Percentiles rank a stretch among this genome's conserved stretches.
These are phyloP conservation scores for Beauveria bassiana DNA, from an alignment of 2,329 filamentous ascomycete genomes.

Conservation along the genomic window DNA sequence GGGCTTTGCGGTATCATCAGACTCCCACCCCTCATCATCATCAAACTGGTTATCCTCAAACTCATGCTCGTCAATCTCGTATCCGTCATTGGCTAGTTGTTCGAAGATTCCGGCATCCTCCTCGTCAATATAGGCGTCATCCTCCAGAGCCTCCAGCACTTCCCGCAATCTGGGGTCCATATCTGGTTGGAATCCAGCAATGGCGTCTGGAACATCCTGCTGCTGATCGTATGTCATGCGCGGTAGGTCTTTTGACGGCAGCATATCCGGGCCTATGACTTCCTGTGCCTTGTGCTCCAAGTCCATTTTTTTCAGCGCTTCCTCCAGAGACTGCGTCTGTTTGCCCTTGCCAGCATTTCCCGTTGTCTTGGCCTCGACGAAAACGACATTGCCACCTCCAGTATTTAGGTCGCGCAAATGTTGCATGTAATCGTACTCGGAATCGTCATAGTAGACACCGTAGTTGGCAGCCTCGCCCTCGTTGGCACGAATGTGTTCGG, in stretches of 20 bases:
- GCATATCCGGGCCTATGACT: slow-evolving; percentile 64
- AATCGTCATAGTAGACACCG: slow-evolving; percentile 91
- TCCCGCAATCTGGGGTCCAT: slow-evolving; percentile 94
- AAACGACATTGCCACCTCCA: slow-evolving; percentile 68
- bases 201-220: slow-evolving; percentile 83
- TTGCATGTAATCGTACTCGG: slow-evolving; percentile 98
- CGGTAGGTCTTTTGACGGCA: slow-evolving; percentile 72
- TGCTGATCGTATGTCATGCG: slow-evolving; percentile 82
- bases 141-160: slow-evolving; percentile 85
- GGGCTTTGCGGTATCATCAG: slow-evolving; percentile 84
- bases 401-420: slow-evolving; percentile 83
- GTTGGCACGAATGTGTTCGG: slow-evolving; percentile 65
- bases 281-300: slow-evolving; percentile 46
- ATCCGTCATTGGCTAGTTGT: slow-evolving; percentile 58
- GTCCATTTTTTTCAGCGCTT: slow-evolving; percentile 62
- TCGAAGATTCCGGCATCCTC: slow-evolving; percentile 83
- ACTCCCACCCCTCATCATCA: slow-evolving; percentile 84
- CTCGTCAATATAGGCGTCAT: slow-evolving; percentile 86
- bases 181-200: slow-evolving; percentile 91
- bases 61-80: slow-evolving; percentile 70
- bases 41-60: slow-evolving; percentile 63
- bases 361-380: slow-evolving; percentile 65
- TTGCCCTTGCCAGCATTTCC: slow-evolving; percentile 55
- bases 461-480: slow-evolving; percentile 94
- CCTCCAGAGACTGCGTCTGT: slow-evolving; percentile 71